Percentiles rank a stretch among this genome's conserved stretches.
Conservation (phyloP, 2,329 filamentous ascomycete species). For the Hymenoscyphus linearis region DNA sequence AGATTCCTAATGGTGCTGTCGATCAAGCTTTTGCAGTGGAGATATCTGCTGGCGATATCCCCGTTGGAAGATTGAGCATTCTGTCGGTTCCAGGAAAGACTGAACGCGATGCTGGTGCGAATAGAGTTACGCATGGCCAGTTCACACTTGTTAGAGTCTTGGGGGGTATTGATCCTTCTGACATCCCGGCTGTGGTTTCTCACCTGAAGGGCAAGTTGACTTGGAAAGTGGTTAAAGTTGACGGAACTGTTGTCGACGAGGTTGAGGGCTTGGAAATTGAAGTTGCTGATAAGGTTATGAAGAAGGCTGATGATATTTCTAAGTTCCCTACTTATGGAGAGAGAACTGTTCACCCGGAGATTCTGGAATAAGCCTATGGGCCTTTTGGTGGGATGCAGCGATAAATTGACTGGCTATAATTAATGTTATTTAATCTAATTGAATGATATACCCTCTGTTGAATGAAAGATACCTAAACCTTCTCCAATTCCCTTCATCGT, state of each 20-base stretch:
- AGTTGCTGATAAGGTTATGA: slow-evolving; percentile 6
- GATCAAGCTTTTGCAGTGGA: slow-evolving; percentile 22
- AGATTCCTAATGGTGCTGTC: background rate
- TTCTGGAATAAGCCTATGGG: background rate
- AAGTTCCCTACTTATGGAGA: slow-evolving; percentile 8
- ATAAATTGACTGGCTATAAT: no score
- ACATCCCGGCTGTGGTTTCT: slow-evolving; percentile 11
- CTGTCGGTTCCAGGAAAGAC: background rate
- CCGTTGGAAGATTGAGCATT: background rate
- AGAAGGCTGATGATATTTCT: background rate
- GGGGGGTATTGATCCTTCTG: slow-evolving; percentile 8
- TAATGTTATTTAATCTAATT: no score
- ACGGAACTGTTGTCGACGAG: background rate
- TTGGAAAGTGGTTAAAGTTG: slow-evolving; percentile 22
- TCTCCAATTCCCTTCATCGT: background rate
- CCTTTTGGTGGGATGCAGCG: no score
- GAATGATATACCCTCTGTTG: no score
- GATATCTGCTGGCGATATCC: background rate
- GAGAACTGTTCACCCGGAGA: slow-evolving; percentile 5
- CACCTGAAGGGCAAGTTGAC: slow-evolving; percentile 21
- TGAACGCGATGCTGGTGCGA: background rate
- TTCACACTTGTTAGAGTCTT: slow-evolving; percentile 17
- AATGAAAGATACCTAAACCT: background rate
- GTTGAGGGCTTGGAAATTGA: slow-evolving; percentile 4
- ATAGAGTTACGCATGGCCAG: slow-evolving; percentile 17